These are phyloP conservation scores for Spiromastix sp. DNA, from an alignment of 2,329 filamentous ascomycete genomes.

Conservation along the genomic window DNA sequence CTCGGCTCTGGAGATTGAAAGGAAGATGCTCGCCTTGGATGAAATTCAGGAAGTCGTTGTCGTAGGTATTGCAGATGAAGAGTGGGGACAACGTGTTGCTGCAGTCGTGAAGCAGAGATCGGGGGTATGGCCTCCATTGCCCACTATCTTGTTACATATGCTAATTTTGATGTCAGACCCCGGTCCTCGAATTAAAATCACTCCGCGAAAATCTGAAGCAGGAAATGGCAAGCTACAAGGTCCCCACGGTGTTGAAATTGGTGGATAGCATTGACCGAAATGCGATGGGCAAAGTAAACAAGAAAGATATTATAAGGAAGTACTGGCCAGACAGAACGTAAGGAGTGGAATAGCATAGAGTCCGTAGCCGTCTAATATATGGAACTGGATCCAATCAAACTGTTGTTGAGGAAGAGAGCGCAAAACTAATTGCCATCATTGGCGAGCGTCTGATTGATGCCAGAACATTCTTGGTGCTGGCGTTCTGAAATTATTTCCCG, in stretches of 20 bases:
- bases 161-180: constrained; percentile 10
- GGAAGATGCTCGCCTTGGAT: constrained; percentile 40
- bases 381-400: too few species aligned
- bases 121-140: constrained; percentile 18
- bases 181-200: constrained; percentile 16
- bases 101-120: constrained; percentile 37
- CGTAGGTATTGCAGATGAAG: constrained; percentile 42
- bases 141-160: not conserved
- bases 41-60: constrained; percentile 43
- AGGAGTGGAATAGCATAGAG: not conserved
- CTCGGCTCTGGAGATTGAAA: constrained; percentile 44
- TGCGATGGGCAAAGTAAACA: constrained; percentile 78
- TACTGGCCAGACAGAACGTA: constrained; percentile 20
- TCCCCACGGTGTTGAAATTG: constrained; percentile 75
- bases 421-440: too few species aligned
- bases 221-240: constrained; percentile 76
- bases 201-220: constrained; percentile 47
- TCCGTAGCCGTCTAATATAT: too few species aligned
- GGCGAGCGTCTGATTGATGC: too few species aligned
- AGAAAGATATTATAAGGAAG: constrained; percentile 29
- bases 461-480: too few species aligned
- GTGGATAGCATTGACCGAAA: constrained; percentile 75
- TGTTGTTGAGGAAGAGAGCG: too few species aligned
- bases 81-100: constrained; percentile 47
- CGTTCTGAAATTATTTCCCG: too few species aligned